Evolutionary conservation across 2,329 filamentous ascomycete genomes (phyloP).

Genomic region (Aspergillus luchuensis): DNA sequence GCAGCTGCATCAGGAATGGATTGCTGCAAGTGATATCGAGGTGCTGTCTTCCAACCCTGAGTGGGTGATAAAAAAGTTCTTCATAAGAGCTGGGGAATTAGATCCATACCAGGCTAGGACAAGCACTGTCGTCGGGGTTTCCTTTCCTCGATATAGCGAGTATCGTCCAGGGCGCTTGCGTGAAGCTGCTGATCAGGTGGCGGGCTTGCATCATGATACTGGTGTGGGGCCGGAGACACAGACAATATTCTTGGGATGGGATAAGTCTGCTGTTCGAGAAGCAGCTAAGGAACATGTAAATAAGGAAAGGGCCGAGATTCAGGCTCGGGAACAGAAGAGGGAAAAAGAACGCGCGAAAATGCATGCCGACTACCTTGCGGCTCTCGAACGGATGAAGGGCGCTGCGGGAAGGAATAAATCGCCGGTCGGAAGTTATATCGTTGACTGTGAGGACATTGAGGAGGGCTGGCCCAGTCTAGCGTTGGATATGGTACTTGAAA

Average conservation of each 20-base stretch:
- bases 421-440: constrained; percentile 4
- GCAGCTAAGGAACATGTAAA: constrained; percentile 4
- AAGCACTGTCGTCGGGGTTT: constrained; percentile 3
- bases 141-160: not conserved
- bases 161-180: constrained; percentile 9
- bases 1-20: constrained; percentile 11
- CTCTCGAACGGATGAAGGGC: not conserved
- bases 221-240: constrained; percentile 9
- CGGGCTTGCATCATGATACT: constrained; percentile 12
- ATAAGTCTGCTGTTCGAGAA: constrained; percentile 7
- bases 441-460: constrained; percentile 11
- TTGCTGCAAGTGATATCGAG: not conserved
- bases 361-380: not conserved
- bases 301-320: not conserved
- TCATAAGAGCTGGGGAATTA: not conserved
- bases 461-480: not conserved
- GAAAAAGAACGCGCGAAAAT: not conserved
- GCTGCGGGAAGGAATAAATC: not conserved
- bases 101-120: constrained; percentile 5
- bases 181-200: constrained; percentile 13
- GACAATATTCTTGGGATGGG: constrained; percentile 18
- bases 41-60: not conserved
- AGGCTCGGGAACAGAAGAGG: not conserved
- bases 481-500: not conserved
- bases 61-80: constrained; percentile 9